phyloP scores from a whole-genome alignment of 2,329 filamentous ascomycete genomes.

The Xylariaceae sp. region DNA sequence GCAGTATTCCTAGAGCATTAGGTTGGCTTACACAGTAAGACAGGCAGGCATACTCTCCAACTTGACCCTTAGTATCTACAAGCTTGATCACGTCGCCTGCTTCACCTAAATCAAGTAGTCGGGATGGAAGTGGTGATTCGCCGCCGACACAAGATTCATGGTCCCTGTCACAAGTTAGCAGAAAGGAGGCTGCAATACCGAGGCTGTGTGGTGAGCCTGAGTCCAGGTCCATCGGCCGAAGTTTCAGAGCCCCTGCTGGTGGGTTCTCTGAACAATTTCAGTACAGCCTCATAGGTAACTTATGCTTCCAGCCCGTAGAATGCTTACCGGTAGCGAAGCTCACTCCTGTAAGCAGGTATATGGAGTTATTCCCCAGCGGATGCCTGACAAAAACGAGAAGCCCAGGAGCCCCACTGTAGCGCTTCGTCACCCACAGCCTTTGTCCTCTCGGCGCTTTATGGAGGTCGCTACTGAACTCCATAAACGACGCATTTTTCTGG shows the following conservation, averaged over 20 bases:
- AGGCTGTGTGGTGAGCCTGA: conserved; percentile 9
- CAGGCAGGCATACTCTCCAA: conserved; percentile 22
- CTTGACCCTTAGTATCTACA: conserved; percentile 6
- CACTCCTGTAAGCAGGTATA: not conserved
- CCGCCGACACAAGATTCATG: not conserved
- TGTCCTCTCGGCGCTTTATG: not conserved
- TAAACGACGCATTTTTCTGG: not conserved
- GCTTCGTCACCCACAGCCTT: not conserved
- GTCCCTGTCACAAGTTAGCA: not conserved
- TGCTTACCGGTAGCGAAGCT: not conserved
- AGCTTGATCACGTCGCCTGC: conserved; percentile 19
- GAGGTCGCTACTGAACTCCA: not conserved
- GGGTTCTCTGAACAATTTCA: not conserved
- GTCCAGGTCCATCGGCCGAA: conserved; percentile 7
- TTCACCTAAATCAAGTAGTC: conserved; percentile 20
- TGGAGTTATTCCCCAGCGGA: not conserved
- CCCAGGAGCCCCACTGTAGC: not conserved
- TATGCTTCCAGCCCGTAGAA: too few relatives aligned
- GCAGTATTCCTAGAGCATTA: not conserved
- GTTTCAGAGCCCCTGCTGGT: not conserved
- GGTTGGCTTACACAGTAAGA: conserved; percentile 24
- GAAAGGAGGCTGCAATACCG: not conserved
- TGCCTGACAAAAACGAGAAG: not conserved
- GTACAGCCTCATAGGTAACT: too few relatives aligned
- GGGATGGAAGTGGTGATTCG: conserved; percentile 3